phyloP scores from a whole-genome alignment of 305 asterid species.

The Fraxinus ornus region DNA sequence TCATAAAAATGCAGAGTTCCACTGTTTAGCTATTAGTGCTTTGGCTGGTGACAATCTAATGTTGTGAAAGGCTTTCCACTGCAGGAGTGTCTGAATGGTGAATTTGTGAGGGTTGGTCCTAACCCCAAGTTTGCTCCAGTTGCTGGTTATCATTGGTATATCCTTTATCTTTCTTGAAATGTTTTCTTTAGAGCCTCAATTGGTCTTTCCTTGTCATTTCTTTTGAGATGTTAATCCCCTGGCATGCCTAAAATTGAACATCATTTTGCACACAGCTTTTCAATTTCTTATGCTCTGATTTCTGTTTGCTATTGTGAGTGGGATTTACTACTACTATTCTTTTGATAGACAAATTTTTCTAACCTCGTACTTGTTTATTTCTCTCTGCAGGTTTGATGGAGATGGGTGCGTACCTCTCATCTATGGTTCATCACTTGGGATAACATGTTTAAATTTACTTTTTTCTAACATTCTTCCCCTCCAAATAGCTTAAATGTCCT shows the following conservation, averaged over 20 bases:
- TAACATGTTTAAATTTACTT: neutral
- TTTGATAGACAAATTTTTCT: conserved; percentile 4
- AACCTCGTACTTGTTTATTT: conserved; percentile 21
- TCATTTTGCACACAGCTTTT: conserved; percentile 3
- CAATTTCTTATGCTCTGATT: conserved; percentile 7
- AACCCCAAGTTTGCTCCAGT: conserved; percentile 90
- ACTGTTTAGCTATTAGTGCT: neutral
- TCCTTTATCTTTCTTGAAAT: neutral
- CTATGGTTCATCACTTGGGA: conserved; percentile 23
- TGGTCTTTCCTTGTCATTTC: neutral
- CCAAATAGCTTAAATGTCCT: conserved; percentile 4
- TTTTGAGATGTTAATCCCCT: neutral
- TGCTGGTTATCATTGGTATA: conserved; percentile 97
- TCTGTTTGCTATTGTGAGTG: neutral
- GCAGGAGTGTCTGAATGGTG: conserved; percentile 96
- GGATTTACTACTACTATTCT: conserved; percentile 14
- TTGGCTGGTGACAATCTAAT: conserved; percentile 6
- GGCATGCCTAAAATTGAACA: neutral
- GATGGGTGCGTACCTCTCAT: conserved; percentile 73
- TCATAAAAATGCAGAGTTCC: neutral
- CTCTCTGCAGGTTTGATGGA: conserved; percentile 91
- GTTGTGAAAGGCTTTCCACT: conserved; percentile 5
- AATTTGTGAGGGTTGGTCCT: conserved; percentile 95
- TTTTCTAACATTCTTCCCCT: conserved; percentile 7
- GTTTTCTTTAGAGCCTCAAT: neutral